phyloP scores from a whole-genome alignment of 768 basidiomycete genomes.

The Auriscalpium vulgare region DNA sequence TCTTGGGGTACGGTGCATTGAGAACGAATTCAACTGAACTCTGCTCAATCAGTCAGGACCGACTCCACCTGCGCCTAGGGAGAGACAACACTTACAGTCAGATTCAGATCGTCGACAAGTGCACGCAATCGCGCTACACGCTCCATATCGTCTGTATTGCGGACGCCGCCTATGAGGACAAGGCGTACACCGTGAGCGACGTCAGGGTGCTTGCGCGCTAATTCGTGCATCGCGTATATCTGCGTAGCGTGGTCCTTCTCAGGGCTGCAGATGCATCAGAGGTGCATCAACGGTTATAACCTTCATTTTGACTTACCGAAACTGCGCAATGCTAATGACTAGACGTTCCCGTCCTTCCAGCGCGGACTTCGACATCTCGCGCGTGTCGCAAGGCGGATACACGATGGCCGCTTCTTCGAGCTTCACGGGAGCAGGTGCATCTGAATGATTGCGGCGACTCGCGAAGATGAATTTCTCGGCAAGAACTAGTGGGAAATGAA shows the following conservation, averaged over 20 bases:
- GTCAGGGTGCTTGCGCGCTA: slow-evolving; percentile 48
- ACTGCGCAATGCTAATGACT: slow-evolving; percentile 87
- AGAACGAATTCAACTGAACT: slow-evolving; percentile 67
- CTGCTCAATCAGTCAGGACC: slow-evolving; percentile 28
- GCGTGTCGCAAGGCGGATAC: slow-evolving; percentile 90
- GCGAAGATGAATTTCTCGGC: not conserved
- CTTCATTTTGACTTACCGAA: slow-evolving; percentile 47
- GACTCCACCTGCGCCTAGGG: too few species aligned
- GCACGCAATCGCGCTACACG: slow-evolving; percentile 55
- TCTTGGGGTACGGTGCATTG: slow-evolving; percentile 69
- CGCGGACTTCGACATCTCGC: slow-evolving; percentile 51
- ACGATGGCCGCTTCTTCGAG: slow-evolving; percentile 41
- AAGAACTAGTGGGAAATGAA: slow-evolving; percentile 25
- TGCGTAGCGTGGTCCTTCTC: slow-evolving; percentile 92
- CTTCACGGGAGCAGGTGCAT: slow-evolving; percentile 5
- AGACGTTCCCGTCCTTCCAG: slow-evolving; percentile 49
- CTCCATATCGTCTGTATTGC: slow-evolving; percentile 67
- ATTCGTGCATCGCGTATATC: slow-evolving; percentile 53
- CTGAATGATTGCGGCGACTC: not conserved
- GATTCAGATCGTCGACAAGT: slow-evolving; percentile 47
- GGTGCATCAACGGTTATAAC: not conserved
- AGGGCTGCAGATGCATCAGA: slow-evolving; percentile 41
- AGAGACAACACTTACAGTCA: too few species aligned
- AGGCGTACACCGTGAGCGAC: slow-evolving; percentile 38
- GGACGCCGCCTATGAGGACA: slow-evolving; percentile 75